Conservation (phyloP, 2,329 filamentous ascomycete species). For the Beauveria brongniartii region DNA sequence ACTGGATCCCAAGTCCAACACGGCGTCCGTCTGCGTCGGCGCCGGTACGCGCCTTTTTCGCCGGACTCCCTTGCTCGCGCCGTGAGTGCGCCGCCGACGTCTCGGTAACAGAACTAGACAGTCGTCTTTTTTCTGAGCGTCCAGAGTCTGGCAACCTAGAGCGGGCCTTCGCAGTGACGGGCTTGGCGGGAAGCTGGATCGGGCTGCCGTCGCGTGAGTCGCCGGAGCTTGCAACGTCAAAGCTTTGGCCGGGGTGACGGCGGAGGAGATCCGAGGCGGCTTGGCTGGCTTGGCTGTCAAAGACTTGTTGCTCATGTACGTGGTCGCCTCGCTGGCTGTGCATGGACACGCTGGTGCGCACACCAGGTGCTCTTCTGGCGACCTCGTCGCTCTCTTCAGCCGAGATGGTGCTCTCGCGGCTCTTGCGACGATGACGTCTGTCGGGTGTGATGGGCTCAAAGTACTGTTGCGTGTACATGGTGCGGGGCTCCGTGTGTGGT, state of each 20-base stretch:
- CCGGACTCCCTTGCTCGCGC: slow-evolving; percentile 34
- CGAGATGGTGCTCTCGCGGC: slow-evolving; percentile 81
- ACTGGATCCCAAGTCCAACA: slow-evolving; percentile 47
- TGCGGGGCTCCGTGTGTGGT: slow-evolving; percentile 49
- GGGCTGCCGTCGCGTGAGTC: slow-evolving; percentile 37
- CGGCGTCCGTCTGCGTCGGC: slow-evolving; percentile 30
- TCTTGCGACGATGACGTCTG: slow-evolving; percentile 48
- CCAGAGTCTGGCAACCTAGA: slow-evolving; percentile 32
- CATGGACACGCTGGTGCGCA: slow-evolving; percentile 23
- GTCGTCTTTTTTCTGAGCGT: slow-evolving; percentile 44
- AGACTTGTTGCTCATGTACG: slow-evolving; percentile 43
- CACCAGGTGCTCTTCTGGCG: slow-evolving; percentile 21
- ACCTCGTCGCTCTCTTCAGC: slow-evolving; percentile 53
- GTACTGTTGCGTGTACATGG: slow-evolving; percentile 33
- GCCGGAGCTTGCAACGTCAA: slow-evolving; percentile 38
- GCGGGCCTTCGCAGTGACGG: slow-evolving; percentile 40
- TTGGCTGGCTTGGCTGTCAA: slow-evolving; percentile 69
- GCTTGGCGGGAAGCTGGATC: slow-evolving; percentile 18
- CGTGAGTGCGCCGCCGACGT: slow-evolving; percentile 18
- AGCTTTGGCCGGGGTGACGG: slow-evolving; percentile 45
- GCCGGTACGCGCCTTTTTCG: slow-evolving; percentile 42
- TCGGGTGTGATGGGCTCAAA: slow-evolving; percentile 38
- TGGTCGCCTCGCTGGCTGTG: slow-evolving; percentile 11
- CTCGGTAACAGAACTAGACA: slow-evolving; percentile 27
- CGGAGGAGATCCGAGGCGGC: slow-evolving; percentile 69